A percentile compares a stretch with the other conserved stretches of the same genome.
Conservation (phyloP, 768 basidiomycete species). For the Trametes meyenii region DNA sequence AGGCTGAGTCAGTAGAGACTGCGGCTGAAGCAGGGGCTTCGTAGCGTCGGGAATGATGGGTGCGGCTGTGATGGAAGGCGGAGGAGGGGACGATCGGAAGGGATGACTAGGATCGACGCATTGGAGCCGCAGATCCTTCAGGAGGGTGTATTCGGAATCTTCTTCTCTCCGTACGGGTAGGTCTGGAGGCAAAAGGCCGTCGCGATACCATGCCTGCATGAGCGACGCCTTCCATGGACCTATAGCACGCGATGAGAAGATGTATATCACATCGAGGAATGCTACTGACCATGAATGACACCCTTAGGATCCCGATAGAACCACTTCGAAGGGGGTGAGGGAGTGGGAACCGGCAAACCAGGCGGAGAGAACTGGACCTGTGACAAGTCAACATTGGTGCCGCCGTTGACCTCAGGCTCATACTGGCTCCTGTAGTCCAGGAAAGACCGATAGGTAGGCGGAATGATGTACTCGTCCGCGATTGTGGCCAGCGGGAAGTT, state of each 20-base stretch:
- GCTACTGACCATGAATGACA: constrained; percentile 68
- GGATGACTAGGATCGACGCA: constrained; percentile 82
- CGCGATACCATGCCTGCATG: constrained; percentile 91
- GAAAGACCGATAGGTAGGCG: constrained; percentile 85
- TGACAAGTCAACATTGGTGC: constrained; percentile 47
- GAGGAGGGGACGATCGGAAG: constrained; percentile 55
- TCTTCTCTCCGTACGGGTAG: constrained; percentile 81
- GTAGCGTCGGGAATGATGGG: constrained; percentile 40
- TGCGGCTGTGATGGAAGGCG: constrained; percentile 35
- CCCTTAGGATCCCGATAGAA: constrained; percentile 84
- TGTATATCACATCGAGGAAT: not conserved
- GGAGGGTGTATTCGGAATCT: constrained; percentile 64
- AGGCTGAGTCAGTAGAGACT: constrained; percentile 78
- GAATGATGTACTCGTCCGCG: constrained; percentile 89
- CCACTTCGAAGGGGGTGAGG: constrained; percentile 73
- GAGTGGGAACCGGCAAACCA: constrained; percentile 73
- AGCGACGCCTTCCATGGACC: constrained; percentile 87
- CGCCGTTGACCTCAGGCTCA: constrained; percentile 57
- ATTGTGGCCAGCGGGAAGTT: constrained; percentile 87
- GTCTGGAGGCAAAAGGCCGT: constrained; percentile 79
- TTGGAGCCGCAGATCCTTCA: constrained; percentile 77
- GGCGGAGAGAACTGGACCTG: constrained; percentile 79
- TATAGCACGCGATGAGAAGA: constrained; percentile 34
- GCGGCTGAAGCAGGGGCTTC: constrained; percentile 67
- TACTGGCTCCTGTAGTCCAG: constrained; percentile 65